Conservation (phyloP, 2,329 filamentous ascomycete genomes). For the Sporothrix protearum region DNA sequence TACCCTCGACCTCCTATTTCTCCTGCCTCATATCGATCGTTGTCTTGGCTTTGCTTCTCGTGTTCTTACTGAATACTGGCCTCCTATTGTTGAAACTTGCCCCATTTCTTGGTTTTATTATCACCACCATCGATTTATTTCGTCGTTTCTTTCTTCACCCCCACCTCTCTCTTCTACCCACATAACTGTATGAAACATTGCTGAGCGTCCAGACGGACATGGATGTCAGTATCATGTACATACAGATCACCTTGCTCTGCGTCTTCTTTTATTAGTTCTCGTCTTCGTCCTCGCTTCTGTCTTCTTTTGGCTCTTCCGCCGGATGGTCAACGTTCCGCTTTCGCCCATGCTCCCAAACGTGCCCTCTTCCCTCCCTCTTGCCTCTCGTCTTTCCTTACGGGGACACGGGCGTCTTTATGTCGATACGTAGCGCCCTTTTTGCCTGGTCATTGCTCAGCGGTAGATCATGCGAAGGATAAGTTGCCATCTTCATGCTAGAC, state of each 20-base stretch:
- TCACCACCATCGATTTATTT: background rate
- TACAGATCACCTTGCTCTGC: background rate
- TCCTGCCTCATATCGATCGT: background rate
- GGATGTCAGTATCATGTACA: background rate
- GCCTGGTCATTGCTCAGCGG: conserved; percentile 11
- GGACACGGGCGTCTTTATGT: background rate
- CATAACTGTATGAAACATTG: background rate
- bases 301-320: background rate
- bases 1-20: background rate
- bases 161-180: background rate
- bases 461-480: conserved; percentile 15
- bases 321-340: background rate
- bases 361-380: background rate
- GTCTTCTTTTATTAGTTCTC: background rate
- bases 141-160: background rate
- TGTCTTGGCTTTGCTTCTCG: background rate
- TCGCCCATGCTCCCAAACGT: background rate
- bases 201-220: background rate
- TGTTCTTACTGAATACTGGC: background rate
- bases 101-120: background rate
- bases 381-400: background rate
- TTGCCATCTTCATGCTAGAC: background rate
- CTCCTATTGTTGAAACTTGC: background rate
- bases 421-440: background rate
- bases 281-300: background rate